These are phyloP conservation scores for Globisporangium okanoganense DNA, from an alignment of 352 stramenopile species.

Conservation along the genomic window DNA sequence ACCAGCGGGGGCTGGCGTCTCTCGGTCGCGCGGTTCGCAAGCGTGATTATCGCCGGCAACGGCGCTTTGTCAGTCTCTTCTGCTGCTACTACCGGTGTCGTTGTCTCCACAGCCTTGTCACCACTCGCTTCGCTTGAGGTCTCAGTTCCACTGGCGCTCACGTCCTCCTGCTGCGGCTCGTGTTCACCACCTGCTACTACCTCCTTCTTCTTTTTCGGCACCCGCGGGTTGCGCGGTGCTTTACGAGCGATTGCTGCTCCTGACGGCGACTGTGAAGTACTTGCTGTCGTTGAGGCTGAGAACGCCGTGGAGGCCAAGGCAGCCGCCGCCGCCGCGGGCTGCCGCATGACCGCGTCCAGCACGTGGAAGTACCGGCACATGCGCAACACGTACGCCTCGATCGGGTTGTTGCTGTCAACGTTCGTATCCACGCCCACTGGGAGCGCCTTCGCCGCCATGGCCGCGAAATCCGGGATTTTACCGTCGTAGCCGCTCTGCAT, in stretches of 20 bases:
- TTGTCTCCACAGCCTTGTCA: neutral
- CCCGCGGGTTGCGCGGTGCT: neutral
- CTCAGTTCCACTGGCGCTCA: neutral
- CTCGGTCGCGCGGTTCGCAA: neutral
- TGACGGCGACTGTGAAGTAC: neutral
- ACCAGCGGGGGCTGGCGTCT: neutral
- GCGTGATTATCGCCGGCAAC: neutral
- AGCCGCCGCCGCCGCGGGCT: constrained; percentile 8
- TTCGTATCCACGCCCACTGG: neutral
- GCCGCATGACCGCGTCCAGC: constrained; percentile 54
- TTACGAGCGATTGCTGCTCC: neutral
- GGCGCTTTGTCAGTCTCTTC: neutral
- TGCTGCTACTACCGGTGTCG: too few species aligned
- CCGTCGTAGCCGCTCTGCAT: constrained; percentile 37
- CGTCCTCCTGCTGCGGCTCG: neutral
- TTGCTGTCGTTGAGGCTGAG: neutral
- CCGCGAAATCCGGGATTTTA: constrained; percentile 14
- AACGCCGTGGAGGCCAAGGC: constrained; percentile 9
- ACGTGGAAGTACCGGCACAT: constrained; percentile 71
- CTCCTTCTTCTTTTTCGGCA: neutral
- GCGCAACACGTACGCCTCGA: constrained; percentile 52
- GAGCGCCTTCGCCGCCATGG: constrained; percentile 11
- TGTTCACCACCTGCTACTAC: too few species aligned
- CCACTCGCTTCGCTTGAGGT: neutral
- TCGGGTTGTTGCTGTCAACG: constrained; percentile 15